These are phyloP conservation scores for Striga asiatica DNA, from an alignment of 257 asterid genomes.

Conservation along the genomic window DNA sequence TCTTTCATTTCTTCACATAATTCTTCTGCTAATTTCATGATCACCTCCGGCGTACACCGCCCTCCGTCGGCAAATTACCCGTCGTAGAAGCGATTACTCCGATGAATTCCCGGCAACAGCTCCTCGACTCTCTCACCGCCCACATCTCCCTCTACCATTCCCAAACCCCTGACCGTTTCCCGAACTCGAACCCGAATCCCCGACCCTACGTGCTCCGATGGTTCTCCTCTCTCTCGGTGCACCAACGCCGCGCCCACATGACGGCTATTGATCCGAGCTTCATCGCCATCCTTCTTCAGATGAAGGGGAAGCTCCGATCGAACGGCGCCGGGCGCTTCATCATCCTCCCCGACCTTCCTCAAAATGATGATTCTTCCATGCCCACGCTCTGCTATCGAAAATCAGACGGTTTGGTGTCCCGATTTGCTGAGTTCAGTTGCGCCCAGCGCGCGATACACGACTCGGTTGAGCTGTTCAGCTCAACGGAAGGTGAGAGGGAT, in stretches of 20 bases:
- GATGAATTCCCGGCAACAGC: conserved; percentile 47
- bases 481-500: conserved; percentile 51
- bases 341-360: conserved; percentile 73
- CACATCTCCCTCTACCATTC: conserved; percentile 80
- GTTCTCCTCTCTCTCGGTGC: conserved; percentile 66
- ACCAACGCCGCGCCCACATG: conserved; percentile 81
- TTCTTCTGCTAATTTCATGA: conserved; percentile 5
- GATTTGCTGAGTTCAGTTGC: conserved; percentile 35
- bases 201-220: conserved; percentile 69
- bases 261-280: conserved; percentile 44
- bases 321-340: conserved; percentile 58
- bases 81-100: conserved; percentile 6
- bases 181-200: conserved; percentile 22
- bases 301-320: conserved; percentile 44
- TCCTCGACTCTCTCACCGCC: conserved; percentile 68
- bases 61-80: conserved; percentile 17
- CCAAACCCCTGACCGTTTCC: conserved; percentile 18
- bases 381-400: conserved; percentile 77
- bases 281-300: conserved; percentile 47
- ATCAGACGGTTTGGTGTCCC: conserved; percentile 52
- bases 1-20: neutral
- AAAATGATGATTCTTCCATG: conserved; percentile 31
- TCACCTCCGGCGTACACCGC: conserved; percentile 15
- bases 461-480: conserved; percentile 56
- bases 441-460: conserved; percentile 39